Evolutionary conservation across 305 asterid genomes (phyloP).

Genomic region (Galium porrigens): DNA sequence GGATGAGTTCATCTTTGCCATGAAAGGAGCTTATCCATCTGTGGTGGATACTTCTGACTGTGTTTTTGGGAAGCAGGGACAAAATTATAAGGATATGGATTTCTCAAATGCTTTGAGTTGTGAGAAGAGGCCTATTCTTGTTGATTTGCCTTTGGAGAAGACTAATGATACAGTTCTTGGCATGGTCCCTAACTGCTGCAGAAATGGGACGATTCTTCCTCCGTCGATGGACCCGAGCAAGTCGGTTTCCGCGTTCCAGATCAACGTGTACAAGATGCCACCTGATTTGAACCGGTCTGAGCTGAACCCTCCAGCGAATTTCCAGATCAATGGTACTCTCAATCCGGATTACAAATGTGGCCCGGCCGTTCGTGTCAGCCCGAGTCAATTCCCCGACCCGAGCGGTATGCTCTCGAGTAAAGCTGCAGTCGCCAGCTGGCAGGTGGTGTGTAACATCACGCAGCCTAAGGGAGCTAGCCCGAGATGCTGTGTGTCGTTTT

Average conservation of each 20-base stretch:
- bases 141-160: conserved; percentile 60
- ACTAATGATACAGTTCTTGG: conserved; percentile 57
- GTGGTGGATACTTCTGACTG: conserved; percentile 54
- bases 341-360: conserved; percentile 77
- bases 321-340: conserved; percentile 55
- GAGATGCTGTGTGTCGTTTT: conserved; percentile 71
- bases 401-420: conserved; percentile 31
- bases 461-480: conserved; percentile 52
- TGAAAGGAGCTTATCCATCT: conserved; percentile 80
- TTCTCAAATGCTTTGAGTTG: conserved; percentile 63
- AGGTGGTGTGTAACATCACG: conserved; percentile 71
- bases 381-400: conserved; percentile 55
- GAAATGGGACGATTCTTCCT: conserved; percentile 79
- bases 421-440: conserved; percentile 67
- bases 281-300: conserved; percentile 70
- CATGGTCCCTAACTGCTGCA: conserved; percentile 65
- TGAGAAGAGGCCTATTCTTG: conserved; percentile 51
- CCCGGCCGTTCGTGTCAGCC: conserved; percentile 64
- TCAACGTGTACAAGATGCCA: conserved; percentile 82
- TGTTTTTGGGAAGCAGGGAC: conserved; percentile 67
- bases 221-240: conserved; percentile 81
- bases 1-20: conserved; percentile 65
- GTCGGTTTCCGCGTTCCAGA: conserved; percentile 63
- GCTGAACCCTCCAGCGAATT: conserved; percentile 68
- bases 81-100: conserved; percentile 41